Percentiles rank a stretch among this genome's conserved stretches.
Conservation (phyloP, 2,329 filamentous ascomycete genomes). For the Colletotrichum somersetense region DNA sequence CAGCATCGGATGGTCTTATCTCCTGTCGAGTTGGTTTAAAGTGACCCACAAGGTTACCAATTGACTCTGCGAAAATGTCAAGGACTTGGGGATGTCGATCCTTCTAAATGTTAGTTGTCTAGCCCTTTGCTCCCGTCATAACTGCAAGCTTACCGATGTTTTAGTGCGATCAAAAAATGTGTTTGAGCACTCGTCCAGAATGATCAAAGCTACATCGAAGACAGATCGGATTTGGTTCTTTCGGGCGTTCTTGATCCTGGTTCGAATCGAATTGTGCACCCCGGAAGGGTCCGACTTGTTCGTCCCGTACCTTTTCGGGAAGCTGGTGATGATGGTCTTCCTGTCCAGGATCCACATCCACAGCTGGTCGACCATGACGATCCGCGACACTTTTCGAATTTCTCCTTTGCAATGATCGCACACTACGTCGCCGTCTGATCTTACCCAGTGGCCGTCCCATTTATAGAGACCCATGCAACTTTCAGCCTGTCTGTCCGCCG, state of each 20-base stretch:
- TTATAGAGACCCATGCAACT: conserved; percentile 6
- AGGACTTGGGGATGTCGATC: conserved; percentile 54
- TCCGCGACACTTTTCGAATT: conserved; percentile 42
- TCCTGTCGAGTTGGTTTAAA: too few relatives aligned
- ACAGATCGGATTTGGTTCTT: conserved; percentile 51
- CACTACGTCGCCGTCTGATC: conserved; percentile 33
- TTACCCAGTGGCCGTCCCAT: conserved; percentile 36
- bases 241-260: conserved; percentile 45
- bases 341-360: conserved; percentile 58
- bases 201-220: conserved; percentile 57
- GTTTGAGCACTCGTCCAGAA: conserved; percentile 57
- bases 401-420: conserved; percentile 43
- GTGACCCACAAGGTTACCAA: conserved; percentile 55
- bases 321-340: conserved; percentile 55
- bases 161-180: conserved; percentile 56
- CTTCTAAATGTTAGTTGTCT: not conserved
- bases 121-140: not conserved
- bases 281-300: conserved; percentile 56
- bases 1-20: not conserved
- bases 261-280: conserved; percentile 56
- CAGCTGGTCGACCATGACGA: conserved; percentile 60
- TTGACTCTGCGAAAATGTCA: conserved; percentile 57
- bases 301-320: conserved; percentile 57
- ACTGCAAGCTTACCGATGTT: conserved; percentile 8
- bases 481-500: not conserved